These are phyloP conservation scores for Rubroboletus pulcherrimus DNA, from an alignment of 768 basidiomycete species.

Conservation along the genomic window DNA sequence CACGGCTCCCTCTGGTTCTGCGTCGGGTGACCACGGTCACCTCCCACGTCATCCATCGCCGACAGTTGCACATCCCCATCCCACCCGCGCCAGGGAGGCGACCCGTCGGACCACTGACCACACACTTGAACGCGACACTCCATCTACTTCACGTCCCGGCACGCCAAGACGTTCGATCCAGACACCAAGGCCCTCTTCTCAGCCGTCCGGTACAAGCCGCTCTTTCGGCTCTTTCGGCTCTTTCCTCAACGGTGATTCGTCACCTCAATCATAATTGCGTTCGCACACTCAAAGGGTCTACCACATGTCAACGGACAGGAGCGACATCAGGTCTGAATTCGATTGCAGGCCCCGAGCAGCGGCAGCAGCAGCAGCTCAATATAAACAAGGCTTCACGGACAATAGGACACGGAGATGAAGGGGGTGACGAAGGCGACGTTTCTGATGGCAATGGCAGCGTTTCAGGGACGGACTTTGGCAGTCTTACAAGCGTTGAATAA, in stretches of 20 bases:
- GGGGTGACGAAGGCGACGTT: constrained; percentile 27
- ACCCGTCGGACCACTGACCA: constrained; percentile 15
- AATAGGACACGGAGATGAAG: constrained; percentile 13
- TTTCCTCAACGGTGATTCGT: constrained; percentile 48
- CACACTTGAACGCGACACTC: constrained; percentile 13
- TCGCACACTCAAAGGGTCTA: constrained; percentile 34
- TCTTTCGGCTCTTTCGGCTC: constrained; percentile 37
- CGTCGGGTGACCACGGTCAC: constrained; percentile 5
- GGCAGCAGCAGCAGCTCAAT: constrained; percentile 15
- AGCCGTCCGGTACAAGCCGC: constrained; percentile 31
- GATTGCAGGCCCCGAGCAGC: constrained; percentile 18
- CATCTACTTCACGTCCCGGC: constrained; percentile 24
- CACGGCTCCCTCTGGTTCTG: background rate
- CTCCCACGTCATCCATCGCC: constrained; percentile 12
- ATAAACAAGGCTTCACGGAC: constrained; percentile 16
- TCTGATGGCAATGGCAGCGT: constrained; percentile 38
- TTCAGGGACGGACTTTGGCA: constrained; percentile 42
- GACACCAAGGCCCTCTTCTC: constrained; percentile 28
- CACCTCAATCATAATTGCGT: constrained; percentile 37
- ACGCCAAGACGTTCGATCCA: constrained; percentile 26
- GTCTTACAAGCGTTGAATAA: constrained; percentile 52
- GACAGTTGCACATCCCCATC: constrained; percentile 29
- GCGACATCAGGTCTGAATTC: constrained; percentile 20
- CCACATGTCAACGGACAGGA: constrained; percentile 32
- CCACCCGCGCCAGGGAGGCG: constrained; percentile 21